phyloP scores from a whole-genome alignment of 2,329 filamentous ascomycete genomes.

The Ceratocystis cacaofunesta region DNA sequence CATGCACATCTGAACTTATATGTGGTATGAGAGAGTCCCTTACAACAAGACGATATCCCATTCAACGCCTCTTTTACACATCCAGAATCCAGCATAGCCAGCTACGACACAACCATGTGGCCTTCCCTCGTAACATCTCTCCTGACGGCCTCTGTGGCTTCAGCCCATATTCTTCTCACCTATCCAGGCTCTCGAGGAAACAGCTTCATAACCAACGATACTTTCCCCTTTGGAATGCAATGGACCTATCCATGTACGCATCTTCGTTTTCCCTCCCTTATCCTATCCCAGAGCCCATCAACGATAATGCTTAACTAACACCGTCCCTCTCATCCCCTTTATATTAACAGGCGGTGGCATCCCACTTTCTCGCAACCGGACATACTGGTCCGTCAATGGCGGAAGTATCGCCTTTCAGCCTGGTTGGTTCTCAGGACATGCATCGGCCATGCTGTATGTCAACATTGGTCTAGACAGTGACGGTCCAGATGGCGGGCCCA shows the following conservation, averaged over 20 bases:
- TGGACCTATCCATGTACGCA: slow-evolving; percentile 57
- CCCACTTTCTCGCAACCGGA: slow-evolving; percentile 55
- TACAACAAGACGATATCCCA: neutral
- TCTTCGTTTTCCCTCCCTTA: neutral
- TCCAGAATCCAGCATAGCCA: neutral
- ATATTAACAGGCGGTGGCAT: slow-evolving; percentile 56
- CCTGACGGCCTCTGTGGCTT: slow-evolving; percentile 16
- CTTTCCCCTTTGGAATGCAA: slow-evolving; percentile 52
- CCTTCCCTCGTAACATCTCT: slow-evolving; percentile 1
- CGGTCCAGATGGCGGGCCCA: slow-evolving; percentile 28
- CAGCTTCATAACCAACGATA: slow-evolving; percentile 48
- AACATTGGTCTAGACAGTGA: slow-evolving; percentile 62
- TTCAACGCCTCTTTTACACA: neutral
- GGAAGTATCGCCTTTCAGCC: slow-evolving; percentile 67
- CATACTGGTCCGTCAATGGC: slow-evolving; percentile 63
- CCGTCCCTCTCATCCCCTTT: neutral
- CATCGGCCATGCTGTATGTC: slow-evolving; percentile 62
- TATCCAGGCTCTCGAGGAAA: slow-evolving; percentile 53
- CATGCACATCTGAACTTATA: neutral
- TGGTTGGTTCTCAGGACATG: slow-evolving; percentile 74
- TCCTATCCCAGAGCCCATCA: neutral
- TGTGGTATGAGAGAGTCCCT: neutral
- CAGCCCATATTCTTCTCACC: slow-evolving; percentile 42
- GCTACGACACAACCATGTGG: neutral
- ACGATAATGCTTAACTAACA: neutral